Base-by-base conservation (phyloP, 179 eudicot species). In the Beta corolliflora region DNA sequence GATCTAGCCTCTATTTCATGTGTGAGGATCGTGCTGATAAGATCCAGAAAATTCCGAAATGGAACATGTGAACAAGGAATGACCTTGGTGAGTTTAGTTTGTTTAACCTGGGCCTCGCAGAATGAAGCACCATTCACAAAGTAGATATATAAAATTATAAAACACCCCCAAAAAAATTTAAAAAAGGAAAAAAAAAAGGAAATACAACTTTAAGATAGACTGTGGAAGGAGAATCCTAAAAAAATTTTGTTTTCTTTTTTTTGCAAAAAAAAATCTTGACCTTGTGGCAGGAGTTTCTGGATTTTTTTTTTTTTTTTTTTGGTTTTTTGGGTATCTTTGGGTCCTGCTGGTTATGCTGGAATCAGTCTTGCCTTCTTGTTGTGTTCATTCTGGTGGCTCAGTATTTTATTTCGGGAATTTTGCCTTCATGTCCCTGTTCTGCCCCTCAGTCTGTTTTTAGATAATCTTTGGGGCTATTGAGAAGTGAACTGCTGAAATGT, bases 391-490 rank as follows among this genome's bases (percentile, higher is more conserved):
- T 71, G 71, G 60, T 71, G 77, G 59, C 50, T 71, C 29, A 8
- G 50, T 5, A 59, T 13, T 31, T 56, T 69, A 19, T 59, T 71
- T 54, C 81, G 74, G 81, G 69, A 79, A 52, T 83, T 79, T 83
- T 83, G 80, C 45, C 50, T 69, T 68, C n/a, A 75, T 72, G 73
- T 83, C 86, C 86, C 83, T 73, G 59, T 58, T 67, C 19, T 67
- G n/a, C 72, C 85, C 85, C 85, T 69, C 75, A 75, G 76, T 55
- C 53, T 75, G 15, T 44, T 83, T 74, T 83, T 63, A 36, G 71
- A 48, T 36, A 52, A 71, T 73, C 61, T 82, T 78, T 73, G 81
- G 84, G 84, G 75, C 44, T 29, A 69, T 41, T 70, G 61, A 58
- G 69, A 71, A 44, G 59, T 67, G 54, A 78, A 73, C 65, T 29